A percentile compares a stretch with the other conserved stretches of the same genome.
phyloP scores from a whole-genome alignment of 805 yeast genomes.

The Kodamaea leandrae region DNA sequence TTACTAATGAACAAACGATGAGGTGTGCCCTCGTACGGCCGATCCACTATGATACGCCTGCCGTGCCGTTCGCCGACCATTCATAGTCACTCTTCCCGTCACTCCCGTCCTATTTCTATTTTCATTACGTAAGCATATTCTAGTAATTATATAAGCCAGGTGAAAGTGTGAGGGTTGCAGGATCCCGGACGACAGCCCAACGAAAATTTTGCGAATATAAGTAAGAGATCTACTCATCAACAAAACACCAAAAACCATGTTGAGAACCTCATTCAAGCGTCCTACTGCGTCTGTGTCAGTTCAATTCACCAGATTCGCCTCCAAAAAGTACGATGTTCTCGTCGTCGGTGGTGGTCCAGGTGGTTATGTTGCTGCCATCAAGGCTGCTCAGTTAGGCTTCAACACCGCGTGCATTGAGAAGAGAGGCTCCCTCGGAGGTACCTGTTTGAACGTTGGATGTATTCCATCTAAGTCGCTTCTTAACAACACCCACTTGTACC shows the following conservation, averaged over 20 bases:
- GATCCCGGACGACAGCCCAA: conserved; percentile 7
- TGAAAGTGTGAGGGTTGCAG: too few species aligned
- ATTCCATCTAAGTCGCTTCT: conserved; percentile 95
- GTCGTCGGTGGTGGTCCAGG: conserved; percentile 99
- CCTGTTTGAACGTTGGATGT: conserved; percentile 98
- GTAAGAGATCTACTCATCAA: conserved; percentile 3
- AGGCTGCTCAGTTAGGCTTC: conserved; percentile 93
- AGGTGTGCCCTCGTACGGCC: too few species aligned
- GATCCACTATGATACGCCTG: too few species aligned
- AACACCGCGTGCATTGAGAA: conserved; percentile 96
- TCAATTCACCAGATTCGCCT: conserved; percentile 41
- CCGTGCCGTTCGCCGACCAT: too few species aligned
- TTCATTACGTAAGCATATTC: too few species aligned
- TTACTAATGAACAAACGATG: too few species aligned
- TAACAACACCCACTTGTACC: conserved; percentile 92
- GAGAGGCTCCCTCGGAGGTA: conserved; percentile 96
- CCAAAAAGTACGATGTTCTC: conserved; percentile 74
- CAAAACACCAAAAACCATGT: conserved; percentile 10
- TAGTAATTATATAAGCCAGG: too few species aligned
- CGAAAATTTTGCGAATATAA: conserved; percentile 8
- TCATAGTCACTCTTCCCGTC: too few species aligned
- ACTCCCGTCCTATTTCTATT: too few species aligned
- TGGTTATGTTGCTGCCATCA: conserved; percentile 98
- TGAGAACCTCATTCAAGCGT: conserved; percentile 16
- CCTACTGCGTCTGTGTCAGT: conserved; percentile 5